phyloP scores from a whole-genome alignment of 257 asterid genomes.

The Solanum etuberosum region DNA sequence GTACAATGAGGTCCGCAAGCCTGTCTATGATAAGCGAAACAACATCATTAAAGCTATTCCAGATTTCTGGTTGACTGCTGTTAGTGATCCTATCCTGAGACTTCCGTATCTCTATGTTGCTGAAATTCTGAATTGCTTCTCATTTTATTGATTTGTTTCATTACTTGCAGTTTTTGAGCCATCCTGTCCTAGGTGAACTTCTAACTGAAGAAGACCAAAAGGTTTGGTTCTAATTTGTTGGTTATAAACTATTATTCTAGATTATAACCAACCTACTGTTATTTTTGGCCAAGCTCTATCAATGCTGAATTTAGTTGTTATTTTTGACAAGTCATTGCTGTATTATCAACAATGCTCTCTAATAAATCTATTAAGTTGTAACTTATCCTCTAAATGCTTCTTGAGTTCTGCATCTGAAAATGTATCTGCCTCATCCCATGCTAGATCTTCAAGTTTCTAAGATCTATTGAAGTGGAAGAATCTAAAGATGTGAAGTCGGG shows the following conservation, averaged over 20 bases:
- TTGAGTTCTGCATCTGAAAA: neutral
- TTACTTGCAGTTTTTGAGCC: slow-evolving; percentile 67
- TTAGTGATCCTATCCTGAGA: slow-evolving; percentile 26
- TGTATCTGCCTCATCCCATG: neutral
- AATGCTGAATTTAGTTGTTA: neutral
- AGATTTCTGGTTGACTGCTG: slow-evolving; percentile 96
- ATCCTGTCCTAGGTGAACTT: slow-evolving; percentile 82
- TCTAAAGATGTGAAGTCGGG: slow-evolving; percentile 92
- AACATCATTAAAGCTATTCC: slow-evolving; percentile 66
- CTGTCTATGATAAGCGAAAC: slow-evolving; percentile 75
- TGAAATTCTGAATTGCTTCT: neutral
- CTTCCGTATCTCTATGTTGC: neutral
- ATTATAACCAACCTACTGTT: neutral
- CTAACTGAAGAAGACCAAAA: slow-evolving; percentile 81
- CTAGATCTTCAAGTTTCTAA: slow-evolving; percentile 75
- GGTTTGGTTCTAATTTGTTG: neutral
- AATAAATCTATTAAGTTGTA: neutral
- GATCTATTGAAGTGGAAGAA: slow-evolving; percentile 86
- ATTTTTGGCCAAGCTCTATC: neutral
- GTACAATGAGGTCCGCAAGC: slow-evolving; percentile 84
- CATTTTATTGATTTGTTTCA: neutral
- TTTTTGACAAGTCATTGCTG: neutral
- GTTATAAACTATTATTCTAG: neutral
- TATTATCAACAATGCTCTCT: neutral
- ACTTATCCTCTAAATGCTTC: neutral